Conservation (phyloP, 177 flowering plant genomes). For the Telopea speciosissima region DNA sequence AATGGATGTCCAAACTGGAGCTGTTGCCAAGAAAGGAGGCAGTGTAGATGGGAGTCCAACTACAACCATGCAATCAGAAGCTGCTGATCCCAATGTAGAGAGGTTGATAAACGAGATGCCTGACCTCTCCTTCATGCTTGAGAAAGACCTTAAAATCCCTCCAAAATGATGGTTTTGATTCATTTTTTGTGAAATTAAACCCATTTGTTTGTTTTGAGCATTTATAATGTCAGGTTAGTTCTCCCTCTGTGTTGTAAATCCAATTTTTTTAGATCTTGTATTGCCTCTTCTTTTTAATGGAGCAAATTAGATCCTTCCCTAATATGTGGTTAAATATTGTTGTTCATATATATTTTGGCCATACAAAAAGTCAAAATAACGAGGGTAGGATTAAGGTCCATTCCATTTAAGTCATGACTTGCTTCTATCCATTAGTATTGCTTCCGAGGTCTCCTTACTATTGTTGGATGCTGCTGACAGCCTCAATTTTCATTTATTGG, state of each 20-base stretch:
- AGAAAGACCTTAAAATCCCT: not conserved
- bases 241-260: not conserved
- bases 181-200: not conserved
- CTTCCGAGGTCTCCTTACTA: no score
- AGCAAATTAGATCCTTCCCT: no score
- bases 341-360: no score
- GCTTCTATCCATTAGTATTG: no score
- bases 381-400: no score
- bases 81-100: not conserved
- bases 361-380: no score
- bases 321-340: no score
- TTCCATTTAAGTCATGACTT: no score
- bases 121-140: not conserved
- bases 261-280: no score
- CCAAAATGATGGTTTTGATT: not conserved
- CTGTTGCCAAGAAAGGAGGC: not conserved
- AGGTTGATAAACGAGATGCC: not conserved
- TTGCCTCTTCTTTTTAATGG: not conserved
- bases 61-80: not conserved
- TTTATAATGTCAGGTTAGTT: not conserved
- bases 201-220: not conserved
- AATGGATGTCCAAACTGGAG: not conserved
- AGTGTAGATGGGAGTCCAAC: not conserved
- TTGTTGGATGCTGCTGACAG: no score
- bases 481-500: no score